Evolutionary conservation across 371 early-diverging fungal genomes (phyloP).

Genomic region (Syncephalastrum contaminatum): DNA sequence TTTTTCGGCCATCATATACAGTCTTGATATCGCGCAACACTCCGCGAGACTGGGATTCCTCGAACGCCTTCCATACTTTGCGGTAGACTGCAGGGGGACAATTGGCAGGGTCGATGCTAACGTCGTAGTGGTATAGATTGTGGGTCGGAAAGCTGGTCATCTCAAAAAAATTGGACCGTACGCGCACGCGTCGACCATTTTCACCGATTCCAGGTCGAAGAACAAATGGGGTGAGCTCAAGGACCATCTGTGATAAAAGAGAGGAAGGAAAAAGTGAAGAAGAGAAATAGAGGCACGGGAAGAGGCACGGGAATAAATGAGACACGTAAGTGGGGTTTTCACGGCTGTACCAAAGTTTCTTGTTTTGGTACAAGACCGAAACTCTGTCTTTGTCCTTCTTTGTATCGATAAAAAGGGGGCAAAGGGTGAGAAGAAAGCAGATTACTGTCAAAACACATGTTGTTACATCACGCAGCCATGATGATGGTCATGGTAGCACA

Average conservation of each 20-base stretch:
- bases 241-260: slow-evolving; percentile 6
- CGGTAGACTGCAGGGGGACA: slow-evolving; percentile 47
- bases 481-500: no score
- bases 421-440: no score
- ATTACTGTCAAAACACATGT: no score
- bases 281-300: no score
- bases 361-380: no score
- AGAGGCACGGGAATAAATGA: no score
- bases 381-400: no score
- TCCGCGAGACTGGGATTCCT: slow-evolving; percentile 21
- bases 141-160: slow-evolving; percentile 14
- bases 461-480: no score
- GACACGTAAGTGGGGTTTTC: no score
- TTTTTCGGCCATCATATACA: slow-evolving; percentile 55
- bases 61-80: slow-evolving; percentile 45
- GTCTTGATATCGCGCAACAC: slow-evolving; percentile 29
- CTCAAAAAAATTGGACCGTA: slow-evolving; percentile 29
- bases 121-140: slow-evolving; percentile 18
- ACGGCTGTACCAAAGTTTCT: no score
- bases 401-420: no score
- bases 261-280: not conserved
- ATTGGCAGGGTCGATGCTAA: slow-evolving; percentile 16
- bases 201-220: slow-evolving; percentile 15
- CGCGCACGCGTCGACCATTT: slow-evolving; percentile 13
- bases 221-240: slow-evolving; percentile 21